These are phyloP conservation scores for Davidsoniella neocaledoniae DNA, from an alignment of 2,329 filamentous ascomycete species.

Conservation along the genomic window DNA sequence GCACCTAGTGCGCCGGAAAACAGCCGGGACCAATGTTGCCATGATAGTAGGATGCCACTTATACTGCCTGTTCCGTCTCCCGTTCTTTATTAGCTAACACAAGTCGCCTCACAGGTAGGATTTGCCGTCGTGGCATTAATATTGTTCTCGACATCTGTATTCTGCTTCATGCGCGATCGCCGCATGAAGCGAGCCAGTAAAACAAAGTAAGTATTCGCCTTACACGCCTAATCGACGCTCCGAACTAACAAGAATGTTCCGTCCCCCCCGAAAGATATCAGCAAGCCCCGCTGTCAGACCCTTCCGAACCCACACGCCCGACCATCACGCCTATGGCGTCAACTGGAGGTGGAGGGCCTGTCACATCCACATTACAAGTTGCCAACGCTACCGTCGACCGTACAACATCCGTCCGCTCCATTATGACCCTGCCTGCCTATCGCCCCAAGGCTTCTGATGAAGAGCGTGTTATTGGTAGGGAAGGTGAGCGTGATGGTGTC, in stretches of 20 bases:
- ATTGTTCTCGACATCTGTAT: slow-evolving; percentile 8
- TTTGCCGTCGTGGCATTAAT: slow-evolving; percentile 10
- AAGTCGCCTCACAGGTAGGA: background rate
- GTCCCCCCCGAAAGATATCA: slow-evolving; percentile 7
- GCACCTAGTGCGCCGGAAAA: no score
- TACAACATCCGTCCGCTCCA: slow-evolving; percentile 74
- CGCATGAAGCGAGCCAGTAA: slow-evolving; percentile 2
- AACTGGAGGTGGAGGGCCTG: slow-evolving; percentile 4
- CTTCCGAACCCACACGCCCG: slow-evolving; percentile 9
- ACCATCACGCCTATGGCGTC: slow-evolving; percentile 4
- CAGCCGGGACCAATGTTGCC: no score
- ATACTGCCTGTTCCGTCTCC: no score
- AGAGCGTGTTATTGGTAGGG: slow-evolving; percentile 71
- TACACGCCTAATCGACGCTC: background rate
- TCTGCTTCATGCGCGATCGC: slow-evolving; percentile 13
- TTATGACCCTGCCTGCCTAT: slow-evolving; percentile 86
- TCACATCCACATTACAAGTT: slow-evolving; percentile 12
- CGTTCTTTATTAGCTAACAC: no score
- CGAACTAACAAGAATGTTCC: no score
- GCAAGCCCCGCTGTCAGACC: slow-evolving; percentile 11
- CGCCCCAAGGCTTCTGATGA: slow-evolving; percentile 52
- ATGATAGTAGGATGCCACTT: no score
- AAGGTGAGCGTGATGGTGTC: slow-evolving; percentile 82
- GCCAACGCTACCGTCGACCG: slow-evolving; percentile 43
- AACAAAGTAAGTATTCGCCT: slow-evolving; percentile 6